A percentile compares a stretch with the other conserved stretches of the same genome.
phyloP scores from a whole-genome alignment of 345 rosid species.

The Linum tenue region DNA sequence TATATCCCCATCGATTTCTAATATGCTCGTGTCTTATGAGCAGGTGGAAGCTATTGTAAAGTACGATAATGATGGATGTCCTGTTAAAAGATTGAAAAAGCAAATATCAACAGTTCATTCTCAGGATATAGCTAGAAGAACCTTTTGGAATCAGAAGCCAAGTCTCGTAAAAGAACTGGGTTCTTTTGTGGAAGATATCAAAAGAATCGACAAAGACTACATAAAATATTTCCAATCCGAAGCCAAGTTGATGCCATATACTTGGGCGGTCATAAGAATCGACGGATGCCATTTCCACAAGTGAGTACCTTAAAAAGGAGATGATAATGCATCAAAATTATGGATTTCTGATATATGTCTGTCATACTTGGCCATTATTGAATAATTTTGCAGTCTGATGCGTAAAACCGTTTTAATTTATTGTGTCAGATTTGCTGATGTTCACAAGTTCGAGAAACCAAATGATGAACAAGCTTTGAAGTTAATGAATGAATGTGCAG shows the following conservation, averaged over 20 bases:
- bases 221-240: constrained; percentile 59
- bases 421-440: constrained; percentile 58
- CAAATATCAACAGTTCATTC: constrained; percentile 40
- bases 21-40: background rate
- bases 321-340: background rate
- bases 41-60: constrained; percentile 74
- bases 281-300: constrained; percentile 98
- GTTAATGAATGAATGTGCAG: constrained; percentile 87
- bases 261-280: constrained; percentile 77
- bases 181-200: constrained; percentile 39
- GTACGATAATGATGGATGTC: constrained; percentile 53
- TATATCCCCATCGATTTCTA: constrained; percentile 1
- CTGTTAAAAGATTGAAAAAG: constrained; percentile 67
- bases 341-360: background rate
- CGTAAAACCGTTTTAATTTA: constrained; percentile 18
- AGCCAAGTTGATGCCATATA: constrained; percentile 62
- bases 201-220: constrained; percentile 53
- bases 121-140: constrained; percentile 51
- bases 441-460: constrained; percentile 84
- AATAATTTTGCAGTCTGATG: background rate
- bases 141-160: constrained; percentile 63
- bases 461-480: constrained; percentile 79
- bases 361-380: background rate
- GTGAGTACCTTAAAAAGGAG: constrained; percentile 20
- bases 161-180: constrained; percentile 53